Evolutionary conservation across 805 yeast genomes (phyloP).

Genomic region (Teunomyces barrocoloradensis): DNA sequence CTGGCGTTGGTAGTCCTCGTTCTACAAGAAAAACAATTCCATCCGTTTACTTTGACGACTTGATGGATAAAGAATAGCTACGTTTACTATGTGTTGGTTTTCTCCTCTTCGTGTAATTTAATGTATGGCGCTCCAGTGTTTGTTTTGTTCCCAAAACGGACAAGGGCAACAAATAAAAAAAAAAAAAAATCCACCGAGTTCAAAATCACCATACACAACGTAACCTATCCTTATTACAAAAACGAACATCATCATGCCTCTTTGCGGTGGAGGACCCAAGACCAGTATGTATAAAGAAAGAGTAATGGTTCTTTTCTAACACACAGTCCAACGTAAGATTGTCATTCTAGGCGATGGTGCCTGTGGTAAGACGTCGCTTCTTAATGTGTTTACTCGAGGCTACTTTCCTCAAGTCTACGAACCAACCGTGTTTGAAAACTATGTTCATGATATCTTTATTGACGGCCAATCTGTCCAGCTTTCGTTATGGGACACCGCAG

Average conservation of each 20-base stretch:
- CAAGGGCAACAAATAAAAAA: not conserved
- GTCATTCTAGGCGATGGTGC: constrained; percentile 98
- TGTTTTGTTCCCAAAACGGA: constrained; percentile 3
- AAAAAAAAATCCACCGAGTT: not conserved
- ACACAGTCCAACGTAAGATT: constrained; percentile 76
- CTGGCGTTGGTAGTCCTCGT: constrained; percentile 10
- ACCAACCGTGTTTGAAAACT: constrained; percentile 96
- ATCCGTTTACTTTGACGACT: constrained; percentile 48
- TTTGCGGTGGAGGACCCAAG: constrained; percentile 43
- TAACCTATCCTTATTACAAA: not conserved
- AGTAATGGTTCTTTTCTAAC: not conserved
- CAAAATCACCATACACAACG: constrained; percentile 1
- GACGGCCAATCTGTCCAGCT: constrained; percentile 91
- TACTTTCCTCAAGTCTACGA: constrained; percentile 98
- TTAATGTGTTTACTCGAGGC: constrained; percentile 95
- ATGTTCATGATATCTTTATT: constrained; percentile 93
- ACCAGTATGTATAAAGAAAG: constrained; percentile 34
- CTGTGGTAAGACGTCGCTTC: constrained; percentile 93
- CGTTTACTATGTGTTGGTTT: too few species aligned
- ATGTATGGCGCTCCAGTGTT: not conserved
- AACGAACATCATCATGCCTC: constrained; percentile 26
- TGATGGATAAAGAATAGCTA: constrained; percentile 35
- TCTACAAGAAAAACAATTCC: constrained; percentile 40
- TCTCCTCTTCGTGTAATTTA: too few species aligned
- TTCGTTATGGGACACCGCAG: constrained; percentile 98